Percentiles rank a stretch among this genome's conserved stretches.
These are phyloP conservation scores for Paramecium bursaria DNA, from an alignment of 73 alveolate species.

Conservation along the genomic window DNA sequence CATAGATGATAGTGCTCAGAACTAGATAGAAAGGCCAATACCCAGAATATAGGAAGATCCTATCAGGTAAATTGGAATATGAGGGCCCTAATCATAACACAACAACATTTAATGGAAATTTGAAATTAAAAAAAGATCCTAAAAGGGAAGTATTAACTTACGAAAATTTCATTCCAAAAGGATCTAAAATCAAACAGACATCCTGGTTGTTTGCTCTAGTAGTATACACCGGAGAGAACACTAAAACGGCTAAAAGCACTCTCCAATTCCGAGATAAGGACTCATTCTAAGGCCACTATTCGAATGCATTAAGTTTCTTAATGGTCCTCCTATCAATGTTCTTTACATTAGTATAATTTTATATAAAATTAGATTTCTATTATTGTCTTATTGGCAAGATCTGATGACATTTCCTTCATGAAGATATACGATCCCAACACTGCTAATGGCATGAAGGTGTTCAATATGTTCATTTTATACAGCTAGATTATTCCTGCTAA, in stretches of 20 bases:
- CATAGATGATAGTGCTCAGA: slow-evolving; percentile 20
- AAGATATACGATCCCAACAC: not conserved
- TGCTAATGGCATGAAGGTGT: slow-evolving; percentile 62
- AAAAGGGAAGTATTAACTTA: slow-evolving; percentile 58
- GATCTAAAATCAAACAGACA: slow-evolving; percentile 58
- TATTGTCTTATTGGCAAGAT: slow-evolving; percentile 60
- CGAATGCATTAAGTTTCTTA: not conserved
- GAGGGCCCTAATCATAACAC: slow-evolving; percentile 64
- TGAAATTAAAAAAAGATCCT: slow-evolving; percentile 68
- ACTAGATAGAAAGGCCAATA: slow-evolving; percentile 43
- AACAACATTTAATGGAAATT: slow-evolving; percentile 33
- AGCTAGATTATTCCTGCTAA: slow-evolving; percentile 57
- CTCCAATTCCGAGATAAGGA: slow-evolving; percentile 24
- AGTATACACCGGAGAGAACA: slow-evolving; percentile 63
- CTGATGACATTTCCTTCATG: slow-evolving; percentile 48
- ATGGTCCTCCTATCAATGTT: slow-evolving; percentile 19
- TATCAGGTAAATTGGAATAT: slow-evolving; percentile 55
- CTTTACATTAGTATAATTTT: not conserved
- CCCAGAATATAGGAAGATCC: slow-evolving; percentile 53
- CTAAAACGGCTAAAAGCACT: slow-evolving; percentile 53
- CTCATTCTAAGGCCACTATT: slow-evolving; percentile 30
- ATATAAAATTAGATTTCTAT: slow-evolving; percentile 25
- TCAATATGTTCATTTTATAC: slow-evolving; percentile 36
- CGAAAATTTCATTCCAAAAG: slow-evolving; percentile 65
- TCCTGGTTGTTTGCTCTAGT: slow-evolving; percentile 68